Evolutionary conservation across 805 yeast species (phyloP).

Genomic region (Alloascoidea hylecoeti): DNA sequence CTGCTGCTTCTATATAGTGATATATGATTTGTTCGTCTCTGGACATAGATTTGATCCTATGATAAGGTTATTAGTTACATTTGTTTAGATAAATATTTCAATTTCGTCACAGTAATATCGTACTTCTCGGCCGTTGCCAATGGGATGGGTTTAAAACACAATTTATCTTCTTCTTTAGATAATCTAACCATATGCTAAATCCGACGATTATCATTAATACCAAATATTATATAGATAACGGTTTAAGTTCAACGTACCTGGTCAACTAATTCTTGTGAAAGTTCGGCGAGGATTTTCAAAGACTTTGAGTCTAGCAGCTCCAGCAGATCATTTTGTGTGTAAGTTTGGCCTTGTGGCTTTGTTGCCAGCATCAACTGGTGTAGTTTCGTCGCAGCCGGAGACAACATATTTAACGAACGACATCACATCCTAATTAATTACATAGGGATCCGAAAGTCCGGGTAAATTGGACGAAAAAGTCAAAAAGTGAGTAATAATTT

Average conservation of each 20-base stretch:
- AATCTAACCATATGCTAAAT: constrained; percentile 53
- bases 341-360: constrained; percentile 31
- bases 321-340: constrained; percentile 57
- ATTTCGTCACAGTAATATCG: not conserved
- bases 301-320: constrained; percentile 28
- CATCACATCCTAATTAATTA: constrained; percentile 7
- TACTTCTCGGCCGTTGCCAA: constrained; percentile 44
- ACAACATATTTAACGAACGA: constrained; percentile 7
- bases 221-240: not conserved
- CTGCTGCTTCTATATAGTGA: constrained; percentile 82
- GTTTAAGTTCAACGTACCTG: constrained; percentile 11
- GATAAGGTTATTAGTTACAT: too few relatives aligned
- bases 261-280: constrained; percentile 31
- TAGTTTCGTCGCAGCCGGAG: constrained; percentile 37
- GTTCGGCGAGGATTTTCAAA: constrained; percentile 24
- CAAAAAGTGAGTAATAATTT: too few relatives aligned
- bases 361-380: constrained; percentile 49
- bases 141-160: constrained; percentile 65
- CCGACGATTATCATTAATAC: constrained; percentile 24
- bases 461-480: too few relatives aligned
- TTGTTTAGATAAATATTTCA: not conserved
- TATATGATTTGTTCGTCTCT: constrained; percentile 87
- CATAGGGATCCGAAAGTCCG: too few relatives aligned
- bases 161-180: constrained; percentile 42
- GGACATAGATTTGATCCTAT: constrained; percentile 60